phyloP scores from a whole-genome alignment of 73 alveolate genomes.

The Urostyla sp. region DNA sequence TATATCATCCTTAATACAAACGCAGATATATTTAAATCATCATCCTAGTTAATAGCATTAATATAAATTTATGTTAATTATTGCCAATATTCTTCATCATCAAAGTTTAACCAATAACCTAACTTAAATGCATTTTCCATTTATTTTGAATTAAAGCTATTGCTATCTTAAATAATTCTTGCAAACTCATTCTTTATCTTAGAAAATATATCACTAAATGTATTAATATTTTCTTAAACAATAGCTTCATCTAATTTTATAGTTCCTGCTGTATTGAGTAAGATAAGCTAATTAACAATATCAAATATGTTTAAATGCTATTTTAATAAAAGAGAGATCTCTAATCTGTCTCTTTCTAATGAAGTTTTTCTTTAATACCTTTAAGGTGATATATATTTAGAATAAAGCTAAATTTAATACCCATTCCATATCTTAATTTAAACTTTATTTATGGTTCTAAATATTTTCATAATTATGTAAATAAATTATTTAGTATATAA shows the following conservation, averaged over 20 bases:
- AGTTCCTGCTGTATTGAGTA: not conserved
- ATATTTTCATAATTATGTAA: not conserved
- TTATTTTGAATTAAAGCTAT: too few species aligned
- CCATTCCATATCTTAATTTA: too few species aligned
- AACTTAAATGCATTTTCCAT: too few species aligned
- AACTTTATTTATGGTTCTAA: not conserved
- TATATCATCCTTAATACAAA: not conserved
- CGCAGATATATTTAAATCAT: not conserved
- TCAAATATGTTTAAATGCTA: not conserved
- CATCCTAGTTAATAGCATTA: not conserved
- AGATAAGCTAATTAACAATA: not conserved
- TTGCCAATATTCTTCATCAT: not conserved
- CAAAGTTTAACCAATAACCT: not conserved
- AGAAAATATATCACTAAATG: not conserved
- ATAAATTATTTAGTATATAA: too few species aligned
- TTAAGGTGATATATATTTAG: not conserved
- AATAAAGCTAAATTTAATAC: not conserved
- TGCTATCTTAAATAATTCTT: not conserved
- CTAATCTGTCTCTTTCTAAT: not conserved
- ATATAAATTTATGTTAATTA: too few species aligned
- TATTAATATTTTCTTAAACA: not conserved
- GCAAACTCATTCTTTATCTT: not conserved
- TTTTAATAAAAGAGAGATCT: not conserved
- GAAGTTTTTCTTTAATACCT: not conserved
- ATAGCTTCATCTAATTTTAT: not conserved